Evolutionary conservation across 2,329 filamentous ascomycete genomes (phyloP).

Genomic region (Neocucurbitaria cava): DNA sequence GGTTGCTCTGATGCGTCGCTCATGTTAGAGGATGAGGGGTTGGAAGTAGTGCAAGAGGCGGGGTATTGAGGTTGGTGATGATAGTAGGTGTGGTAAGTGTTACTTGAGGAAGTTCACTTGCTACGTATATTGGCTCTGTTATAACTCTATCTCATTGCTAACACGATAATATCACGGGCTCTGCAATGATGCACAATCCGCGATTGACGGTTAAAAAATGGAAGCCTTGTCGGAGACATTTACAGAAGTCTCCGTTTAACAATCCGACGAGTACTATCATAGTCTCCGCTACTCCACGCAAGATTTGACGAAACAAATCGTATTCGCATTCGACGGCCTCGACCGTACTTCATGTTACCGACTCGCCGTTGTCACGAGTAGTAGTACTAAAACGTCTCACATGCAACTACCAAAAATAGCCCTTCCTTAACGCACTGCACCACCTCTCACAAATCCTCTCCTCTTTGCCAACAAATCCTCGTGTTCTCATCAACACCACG

Average conservation of each 20-base stretch:
- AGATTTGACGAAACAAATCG: background rate
- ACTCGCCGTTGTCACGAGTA: background rate
- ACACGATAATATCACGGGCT: background rate
- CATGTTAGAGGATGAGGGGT: slow-evolving; percentile 17
- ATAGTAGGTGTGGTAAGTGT: background rate
- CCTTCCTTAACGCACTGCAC: background rate
- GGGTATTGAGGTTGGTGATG: background rate
- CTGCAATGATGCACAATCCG: background rate
- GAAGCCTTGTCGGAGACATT: background rate
- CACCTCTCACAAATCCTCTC: background rate
- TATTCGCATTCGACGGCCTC: background rate
- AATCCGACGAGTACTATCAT: background rate
- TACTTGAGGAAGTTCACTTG: background rate
- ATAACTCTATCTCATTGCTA: background rate
- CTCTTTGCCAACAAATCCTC: background rate
- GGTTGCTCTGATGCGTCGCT: slow-evolving; percentile 5
- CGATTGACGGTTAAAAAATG: background rate
- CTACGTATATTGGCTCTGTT: background rate
- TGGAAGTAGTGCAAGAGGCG: slow-evolving; percentile 1
- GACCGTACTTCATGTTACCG: background rate
- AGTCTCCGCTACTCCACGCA: background rate
- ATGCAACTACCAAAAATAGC: background rate
- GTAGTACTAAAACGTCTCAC: background rate
- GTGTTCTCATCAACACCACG: background rate
- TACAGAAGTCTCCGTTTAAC: background rate